These are phyloP conservation scores for Halophytophthora polymorphica DNA, from an alignment of 352 stramenopile species.

Conservation along the genomic window DNA sequence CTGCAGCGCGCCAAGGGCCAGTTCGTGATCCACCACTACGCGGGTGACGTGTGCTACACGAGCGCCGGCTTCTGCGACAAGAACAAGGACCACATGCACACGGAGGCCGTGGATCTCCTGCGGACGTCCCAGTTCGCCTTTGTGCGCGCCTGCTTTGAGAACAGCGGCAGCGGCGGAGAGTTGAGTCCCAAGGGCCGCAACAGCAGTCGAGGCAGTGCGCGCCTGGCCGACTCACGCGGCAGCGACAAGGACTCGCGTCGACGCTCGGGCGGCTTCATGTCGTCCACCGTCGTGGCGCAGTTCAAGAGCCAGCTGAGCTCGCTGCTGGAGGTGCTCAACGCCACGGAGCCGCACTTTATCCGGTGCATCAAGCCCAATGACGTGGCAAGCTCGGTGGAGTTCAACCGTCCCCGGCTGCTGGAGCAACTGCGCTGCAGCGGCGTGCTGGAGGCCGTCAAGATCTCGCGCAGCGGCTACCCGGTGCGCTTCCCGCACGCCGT, in stretches of 20 bases:
- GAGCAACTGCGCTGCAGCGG: constrained; percentile 87
- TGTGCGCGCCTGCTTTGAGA: constrained; percentile 69
- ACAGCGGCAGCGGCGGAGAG: constrained; percentile 22
- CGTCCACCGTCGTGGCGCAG: constrained; percentile 83
- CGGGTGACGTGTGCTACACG: constrained; percentile 79
- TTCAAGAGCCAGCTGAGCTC: constrained; percentile 93
- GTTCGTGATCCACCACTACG: constrained; percentile 88
- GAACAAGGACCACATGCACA: constrained; percentile 89
- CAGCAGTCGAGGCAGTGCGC: constrained; percentile 17
- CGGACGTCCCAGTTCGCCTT: constrained; percentile 63
- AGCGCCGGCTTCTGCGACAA: constrained; percentile 84
- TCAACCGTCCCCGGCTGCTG: constrained; percentile 66
- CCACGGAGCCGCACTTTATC: constrained; percentile 92
- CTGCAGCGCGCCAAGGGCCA: constrained; percentile 76
- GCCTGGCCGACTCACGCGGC: constrained; percentile 18
- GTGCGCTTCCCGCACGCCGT: constrained; percentile 93
- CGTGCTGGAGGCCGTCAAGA: constrained; percentile 87
- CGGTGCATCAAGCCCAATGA: constrained; percentile 91
- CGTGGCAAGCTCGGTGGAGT: constrained; percentile 44
- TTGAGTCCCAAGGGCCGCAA: constrained; percentile 13
- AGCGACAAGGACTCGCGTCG: constrained; percentile 41
- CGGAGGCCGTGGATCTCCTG: constrained; percentile 70
- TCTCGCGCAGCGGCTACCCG: constrained; percentile 88
- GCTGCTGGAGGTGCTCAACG: constrained; percentile 93
- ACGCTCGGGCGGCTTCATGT: constrained; percentile 73